These are phyloP conservation scores for Suillus sp. DNA, from an alignment of 768 basidiomycete genomes.

Conservation along the genomic window DNA sequence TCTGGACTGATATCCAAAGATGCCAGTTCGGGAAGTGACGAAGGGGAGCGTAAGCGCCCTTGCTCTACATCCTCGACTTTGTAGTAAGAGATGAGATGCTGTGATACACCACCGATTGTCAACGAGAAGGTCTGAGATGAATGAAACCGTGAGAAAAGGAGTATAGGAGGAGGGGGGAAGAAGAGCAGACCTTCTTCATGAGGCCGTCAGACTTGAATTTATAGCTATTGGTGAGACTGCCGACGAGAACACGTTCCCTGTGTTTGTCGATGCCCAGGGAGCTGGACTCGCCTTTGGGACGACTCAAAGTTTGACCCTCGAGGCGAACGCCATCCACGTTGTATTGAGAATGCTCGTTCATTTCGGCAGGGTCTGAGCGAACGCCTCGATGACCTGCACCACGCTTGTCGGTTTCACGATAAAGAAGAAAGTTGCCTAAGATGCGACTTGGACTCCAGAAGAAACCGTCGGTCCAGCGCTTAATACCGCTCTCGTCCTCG, in stretches of 20 bases:
- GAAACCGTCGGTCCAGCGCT: slow-evolving; percentile 97
- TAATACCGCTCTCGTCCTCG: slow-evolving; percentile 96
- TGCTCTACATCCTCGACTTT: slow-evolving; percentile 87
- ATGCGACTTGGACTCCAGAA: slow-evolving; percentile 95
- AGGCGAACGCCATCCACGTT: slow-evolving; percentile 34
- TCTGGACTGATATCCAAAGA: slow-evolving; percentile 84
- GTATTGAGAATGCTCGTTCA: slow-evolving; percentile 42
- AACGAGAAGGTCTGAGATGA: slow-evolving; percentile 82
- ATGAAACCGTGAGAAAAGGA: slow-evolving; percentile 32
- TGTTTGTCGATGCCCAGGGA: slow-evolving; percentile 61
- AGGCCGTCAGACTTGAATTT: slow-evolving; percentile 92
- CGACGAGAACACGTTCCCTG: slow-evolving; percentile 81
- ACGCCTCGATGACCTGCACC: slow-evolving; percentile 62
- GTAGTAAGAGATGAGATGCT: slow-evolving; percentile 96
- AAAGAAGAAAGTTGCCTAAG: slow-evolving; percentile 92
- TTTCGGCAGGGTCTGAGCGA: slow-evolving; percentile 43
- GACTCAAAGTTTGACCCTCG: slow-evolving; percentile 54
- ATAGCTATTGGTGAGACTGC: slow-evolving; percentile 89
- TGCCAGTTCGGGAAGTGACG: slow-evolving; percentile 83
- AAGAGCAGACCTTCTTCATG: slow-evolving; percentile 87
- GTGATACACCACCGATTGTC: slow-evolving; percentile 79
- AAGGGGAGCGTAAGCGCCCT: slow-evolving; percentile 86
- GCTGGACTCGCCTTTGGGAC: slow-evolving; percentile 58
- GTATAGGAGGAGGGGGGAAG: slow-evolving; percentile 10
- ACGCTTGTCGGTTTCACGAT: slow-evolving; percentile 90